phyloP scores from a whole-genome alignment of 257 asterid genomes.

The Solanum ossicruentum region DNA sequence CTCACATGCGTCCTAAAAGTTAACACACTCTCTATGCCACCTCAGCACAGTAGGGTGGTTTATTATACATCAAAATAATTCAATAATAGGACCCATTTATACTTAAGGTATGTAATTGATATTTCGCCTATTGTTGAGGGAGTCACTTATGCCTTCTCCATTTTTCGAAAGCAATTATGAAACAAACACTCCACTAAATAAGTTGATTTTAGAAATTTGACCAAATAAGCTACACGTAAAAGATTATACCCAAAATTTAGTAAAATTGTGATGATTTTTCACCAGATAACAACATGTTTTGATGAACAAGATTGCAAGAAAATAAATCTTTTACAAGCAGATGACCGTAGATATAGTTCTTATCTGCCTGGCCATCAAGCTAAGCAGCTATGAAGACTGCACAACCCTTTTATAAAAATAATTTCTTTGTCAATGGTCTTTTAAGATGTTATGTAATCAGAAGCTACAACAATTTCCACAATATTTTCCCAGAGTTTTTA shows the following conservation, averaged over 20 bases:
- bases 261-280: not conserved
- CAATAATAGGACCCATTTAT: no score
- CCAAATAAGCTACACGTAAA: not conserved
- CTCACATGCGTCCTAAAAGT: no score
- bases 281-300: not conserved
- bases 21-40: no score
- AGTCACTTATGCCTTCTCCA: no score
- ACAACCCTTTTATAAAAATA: not conserved
- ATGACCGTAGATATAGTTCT: no score
- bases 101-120: no score
- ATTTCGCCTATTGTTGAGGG: no score
- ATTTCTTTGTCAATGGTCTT: not conserved
- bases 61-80: no score
- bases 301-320: not conserved
- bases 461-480: not conserved
- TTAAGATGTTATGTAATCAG: not conserved
- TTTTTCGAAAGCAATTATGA: not conserved
- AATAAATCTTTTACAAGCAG: no score
- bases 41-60: no score
- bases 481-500: not conserved
- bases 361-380: not conserved
- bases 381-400: no score
- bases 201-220: not conserved
- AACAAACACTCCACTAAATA: not conserved
- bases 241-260: not conserved